A percentile compares a stretch with the other conserved stretches of the same genome.
These are phyloP conservation scores for Wickerhamomyces bovis DNA, from an alignment of 805 yeast species.

Conservation along the genomic window DNA sequence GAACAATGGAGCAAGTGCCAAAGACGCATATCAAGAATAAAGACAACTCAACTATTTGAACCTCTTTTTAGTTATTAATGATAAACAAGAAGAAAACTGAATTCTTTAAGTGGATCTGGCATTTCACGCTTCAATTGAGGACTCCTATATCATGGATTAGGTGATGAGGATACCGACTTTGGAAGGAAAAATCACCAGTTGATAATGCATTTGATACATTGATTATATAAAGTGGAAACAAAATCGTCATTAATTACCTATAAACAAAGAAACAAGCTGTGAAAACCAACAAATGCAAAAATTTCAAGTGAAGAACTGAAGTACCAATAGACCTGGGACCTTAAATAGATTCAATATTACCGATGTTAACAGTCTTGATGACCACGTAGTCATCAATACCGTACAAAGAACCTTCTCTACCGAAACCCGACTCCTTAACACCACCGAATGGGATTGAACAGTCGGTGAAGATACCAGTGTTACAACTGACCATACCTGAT, in stretches of 20 bases:
- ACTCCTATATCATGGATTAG: too few relatives aligned
- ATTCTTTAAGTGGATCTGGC: too few relatives aligned
- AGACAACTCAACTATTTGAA: too few relatives aligned
- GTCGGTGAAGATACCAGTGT: slow-evolving; percentile 53
- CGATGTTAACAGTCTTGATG: slow-evolving; percentile 45
- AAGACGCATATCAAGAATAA: too few relatives aligned
- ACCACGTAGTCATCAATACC: slow-evolving; percentile 59
- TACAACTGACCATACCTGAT: slow-evolving; percentile 61
- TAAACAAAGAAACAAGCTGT: not conserved
- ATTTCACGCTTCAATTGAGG: too few relatives aligned
- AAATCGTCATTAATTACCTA: not conserved
- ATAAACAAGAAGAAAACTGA: too few relatives aligned
- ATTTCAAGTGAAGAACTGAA: not conserved
- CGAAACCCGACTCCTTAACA: slow-evolving; percentile 60
- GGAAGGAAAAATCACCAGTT: too few relatives aligned
- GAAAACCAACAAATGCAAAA: not conserved
- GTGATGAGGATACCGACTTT: too few relatives aligned
- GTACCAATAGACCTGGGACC: not conserved
- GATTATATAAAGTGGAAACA: too few relatives aligned
- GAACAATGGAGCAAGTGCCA: too few relatives aligned
- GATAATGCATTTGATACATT: too few relatives aligned
- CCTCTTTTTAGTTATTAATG: too few relatives aligned
- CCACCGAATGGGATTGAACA: slow-evolving; percentile 59
- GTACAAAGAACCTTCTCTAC: slow-evolving; percentile 59
- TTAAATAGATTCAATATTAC: slow-evolving; percentile 25